Conservation (phyloP, 225 moss, liverwort and hornwort species). For the Pseudoscleropodium purum region DNA sequence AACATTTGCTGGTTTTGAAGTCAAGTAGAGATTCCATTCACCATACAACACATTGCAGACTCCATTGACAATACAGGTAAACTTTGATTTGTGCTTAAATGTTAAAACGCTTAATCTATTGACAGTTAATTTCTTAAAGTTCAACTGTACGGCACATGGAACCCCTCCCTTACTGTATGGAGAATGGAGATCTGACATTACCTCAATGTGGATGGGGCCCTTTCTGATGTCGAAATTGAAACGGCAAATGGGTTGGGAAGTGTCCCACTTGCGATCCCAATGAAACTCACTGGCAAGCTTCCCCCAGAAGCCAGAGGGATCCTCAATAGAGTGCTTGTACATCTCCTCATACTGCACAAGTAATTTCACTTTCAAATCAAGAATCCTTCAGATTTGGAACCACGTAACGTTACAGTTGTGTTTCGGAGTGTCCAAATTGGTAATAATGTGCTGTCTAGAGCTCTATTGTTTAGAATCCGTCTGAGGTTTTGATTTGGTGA, state of each 20-base stretch:
- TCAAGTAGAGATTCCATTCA: not conserved
- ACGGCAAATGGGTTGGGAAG: constrained; percentile 23
- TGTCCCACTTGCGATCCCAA: constrained; percentile 45
- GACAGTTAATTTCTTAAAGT: not conserved
- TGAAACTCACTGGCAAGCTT: constrained; percentile 26
- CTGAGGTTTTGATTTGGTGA: not conserved
- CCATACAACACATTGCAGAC: not conserved
- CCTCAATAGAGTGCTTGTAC: constrained; percentile 36
- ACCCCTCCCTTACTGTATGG: not conserved
- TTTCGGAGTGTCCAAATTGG: not conserved
- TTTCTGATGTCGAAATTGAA: constrained; percentile 32
- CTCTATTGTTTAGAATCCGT: not conserved
- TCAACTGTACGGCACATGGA: not conserved
- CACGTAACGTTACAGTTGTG: not conserved
- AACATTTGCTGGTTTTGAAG: not conserved
- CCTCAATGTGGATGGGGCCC: constrained; percentile 36
- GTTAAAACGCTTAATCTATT: not conserved
- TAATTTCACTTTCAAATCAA: not conserved
- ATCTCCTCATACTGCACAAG: constrained; percentile 41
- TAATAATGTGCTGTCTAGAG: not conserved
- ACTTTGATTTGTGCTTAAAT: not conserved
- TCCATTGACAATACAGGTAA: not conserved
- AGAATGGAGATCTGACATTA: not conserved
- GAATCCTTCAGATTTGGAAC: not conserved
- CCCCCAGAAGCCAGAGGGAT: constrained; percentile 37